Percentiles rank a stretch among this genome's conserved stretches.
Conservation (phyloP, 495 filamentous ascomycete species). For the Geoglossum glabrum region DNA sequence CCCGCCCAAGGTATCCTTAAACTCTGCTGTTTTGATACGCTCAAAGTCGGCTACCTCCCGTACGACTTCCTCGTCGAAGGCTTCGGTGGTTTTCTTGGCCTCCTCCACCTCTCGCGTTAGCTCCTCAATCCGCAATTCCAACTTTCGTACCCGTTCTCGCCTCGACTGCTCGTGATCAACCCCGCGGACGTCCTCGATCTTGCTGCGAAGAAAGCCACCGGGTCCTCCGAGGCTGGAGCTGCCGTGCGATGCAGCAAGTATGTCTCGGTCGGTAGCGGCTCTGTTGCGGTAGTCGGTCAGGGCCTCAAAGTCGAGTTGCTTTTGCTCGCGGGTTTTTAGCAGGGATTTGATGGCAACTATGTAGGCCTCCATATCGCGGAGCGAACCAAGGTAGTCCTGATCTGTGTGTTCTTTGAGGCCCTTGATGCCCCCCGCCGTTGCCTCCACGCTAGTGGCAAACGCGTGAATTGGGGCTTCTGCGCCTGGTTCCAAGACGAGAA, state of each 20-base stretch:
- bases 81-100: slow-evolving; percentile 61
- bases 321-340: slow-evolving; percentile 86
- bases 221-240: slow-evolving; percentile 39
- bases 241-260: slow-evolving; percentile 46
- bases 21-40: slow-evolving; percentile 83
- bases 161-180: slow-evolving; percentile 89
- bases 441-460: slow-evolving; percentile 71
- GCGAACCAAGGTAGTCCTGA: slow-evolving; percentile 77
- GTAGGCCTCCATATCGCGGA: slow-evolving; percentile 89
- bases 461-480: slow-evolving; percentile 59
- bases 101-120: slow-evolving; percentile 73
- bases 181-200: slow-evolving; percentile 91
- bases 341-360: slow-evolving; percentile 64
- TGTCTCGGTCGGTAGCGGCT: slow-evolving; percentile 70
- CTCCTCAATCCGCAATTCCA: slow-evolving; percentile 80
- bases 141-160: slow-evolving; percentile 65
- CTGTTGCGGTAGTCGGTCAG: slow-evolving; percentile 90
- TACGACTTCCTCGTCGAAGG: slow-evolving; percentile 86
- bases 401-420: slow-evolving; percentile 78
- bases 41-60: slow-evolving; percentile 87
- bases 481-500: slow-evolving; percentile 74
- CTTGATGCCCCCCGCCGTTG: slow-evolving; percentile 54
- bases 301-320: slow-evolving; percentile 93
- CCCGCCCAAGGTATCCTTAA: slow-evolving; percentile 64
- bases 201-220: slow-evolving; percentile 77